Percentiles rank a stretch among this genome's conserved stretches.
Conservation (phyloP, 441 rosid species). For the Populus tomentosa region DNA sequence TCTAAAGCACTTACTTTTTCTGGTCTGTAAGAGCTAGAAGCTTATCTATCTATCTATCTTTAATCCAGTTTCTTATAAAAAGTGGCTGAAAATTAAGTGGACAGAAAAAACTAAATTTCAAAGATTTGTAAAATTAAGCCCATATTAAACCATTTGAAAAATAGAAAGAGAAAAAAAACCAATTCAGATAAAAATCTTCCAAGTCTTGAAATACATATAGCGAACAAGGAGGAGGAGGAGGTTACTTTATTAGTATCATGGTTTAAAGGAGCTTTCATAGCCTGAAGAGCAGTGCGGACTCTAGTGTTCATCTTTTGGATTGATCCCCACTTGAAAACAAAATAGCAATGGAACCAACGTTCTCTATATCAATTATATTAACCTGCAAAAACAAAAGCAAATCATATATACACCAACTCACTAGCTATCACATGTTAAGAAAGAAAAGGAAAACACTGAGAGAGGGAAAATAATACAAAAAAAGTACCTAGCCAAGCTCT, state of each 20-base stretch:
- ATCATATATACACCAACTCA: background rate
- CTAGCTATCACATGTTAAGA: background rate
- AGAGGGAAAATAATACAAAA: background rate
- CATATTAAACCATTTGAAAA: background rate
- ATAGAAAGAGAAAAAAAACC: background rate
- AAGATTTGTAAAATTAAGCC: conserved; percentile 9
- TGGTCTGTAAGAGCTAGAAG: conserved; percentile 5
- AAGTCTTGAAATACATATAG: conserved; percentile 11
- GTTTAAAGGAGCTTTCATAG: conserved; percentile 65
- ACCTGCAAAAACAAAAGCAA: conserved; percentile 23
- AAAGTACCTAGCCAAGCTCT: background rate
- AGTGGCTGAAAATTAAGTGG: conserved; percentile 8
- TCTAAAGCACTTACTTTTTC: conserved; percentile 39
- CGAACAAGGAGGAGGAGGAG: conserved; percentile 17
- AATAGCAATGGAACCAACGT: conserved; percentile 16
- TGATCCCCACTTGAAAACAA: conserved; percentile 19
- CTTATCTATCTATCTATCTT: background rate
- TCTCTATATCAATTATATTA: conserved; percentile 3
- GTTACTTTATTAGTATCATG: conserved; percentile 34
- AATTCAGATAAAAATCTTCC: background rate
- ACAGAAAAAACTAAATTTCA: conserved; percentile 5
- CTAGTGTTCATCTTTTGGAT: conserved; percentile 54
- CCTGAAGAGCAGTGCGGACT: conserved; percentile 58
- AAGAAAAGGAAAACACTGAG: background rate
- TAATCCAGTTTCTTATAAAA: conserved; percentile 18